Conservation (phyloP, 1,139 yeast species). For the Zygotorulaspora mrakii region DNA sequence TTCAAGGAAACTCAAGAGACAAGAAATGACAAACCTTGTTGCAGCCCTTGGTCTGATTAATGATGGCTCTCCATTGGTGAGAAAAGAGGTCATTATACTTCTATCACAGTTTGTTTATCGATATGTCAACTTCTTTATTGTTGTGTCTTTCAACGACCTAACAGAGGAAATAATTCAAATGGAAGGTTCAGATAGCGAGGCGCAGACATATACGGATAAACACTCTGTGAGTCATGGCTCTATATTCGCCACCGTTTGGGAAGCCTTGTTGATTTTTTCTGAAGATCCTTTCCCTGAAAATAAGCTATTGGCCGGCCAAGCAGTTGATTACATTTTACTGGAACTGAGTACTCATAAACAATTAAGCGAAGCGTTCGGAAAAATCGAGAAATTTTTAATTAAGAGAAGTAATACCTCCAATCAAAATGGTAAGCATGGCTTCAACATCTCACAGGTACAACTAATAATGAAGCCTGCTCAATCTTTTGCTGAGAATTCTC, state of each 20-base stretch:
- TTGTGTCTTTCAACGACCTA: constrained; percentile 81
- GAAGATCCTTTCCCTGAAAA: constrained; percentile 91
- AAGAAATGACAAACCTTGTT: constrained; percentile 44
- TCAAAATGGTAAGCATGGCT: constrained; percentile 15
- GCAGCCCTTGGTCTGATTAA: constrained; percentile 51
- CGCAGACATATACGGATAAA: constrained; percentile 27
- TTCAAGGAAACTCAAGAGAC: constrained; percentile 39
- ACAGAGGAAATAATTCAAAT: constrained; percentile 73
- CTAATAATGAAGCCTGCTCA: constrained; percentile 16
- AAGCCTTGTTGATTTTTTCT: constrained; percentile 70
- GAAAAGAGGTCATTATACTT: constrained; percentile 79
- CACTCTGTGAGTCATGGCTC: constrained; percentile 66
- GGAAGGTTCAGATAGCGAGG: constrained; percentile 49
- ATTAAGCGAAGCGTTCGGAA: constrained; percentile 57
- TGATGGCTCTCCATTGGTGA: constrained; percentile 86
- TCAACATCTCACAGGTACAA: constrained; percentile 19
- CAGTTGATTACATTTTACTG: constrained; percentile 70
- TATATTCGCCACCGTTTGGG: constrained; percentile 85
- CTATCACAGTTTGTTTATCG: constrained; percentile 70
- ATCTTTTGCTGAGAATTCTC: constrained; percentile 13
- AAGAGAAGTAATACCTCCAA: constrained; percentile 40
- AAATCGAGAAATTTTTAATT: constrained; percentile 60
- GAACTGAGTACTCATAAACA: constrained; percentile 63
- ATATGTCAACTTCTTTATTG: constrained; percentile 71
- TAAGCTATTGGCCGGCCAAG: constrained; percentile 63